Percentiles rank a stretch among this genome's conserved stretches.
phyloP scores from a whole-genome alignment of 768 basidiomycete genomes.

The Russula ochroleuca region DNA sequence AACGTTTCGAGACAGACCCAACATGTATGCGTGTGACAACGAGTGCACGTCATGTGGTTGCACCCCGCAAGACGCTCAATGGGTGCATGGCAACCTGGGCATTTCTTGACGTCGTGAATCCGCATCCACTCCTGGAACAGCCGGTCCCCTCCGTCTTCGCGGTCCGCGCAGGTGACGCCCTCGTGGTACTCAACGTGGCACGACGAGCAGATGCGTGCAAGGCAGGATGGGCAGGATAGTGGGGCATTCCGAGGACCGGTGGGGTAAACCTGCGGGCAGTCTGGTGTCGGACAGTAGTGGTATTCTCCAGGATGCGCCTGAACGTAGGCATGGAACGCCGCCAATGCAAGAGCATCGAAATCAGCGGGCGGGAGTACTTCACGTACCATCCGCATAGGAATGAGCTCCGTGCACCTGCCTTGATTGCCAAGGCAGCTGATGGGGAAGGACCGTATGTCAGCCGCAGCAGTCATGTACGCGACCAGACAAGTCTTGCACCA shows the following conservation, averaged over 20 bases:
- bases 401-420: constrained; percentile 51
- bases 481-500: constrained; percentile 65
- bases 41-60: constrained; percentile 77
- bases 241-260: constrained; percentile 45
- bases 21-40: constrained; percentile 73
- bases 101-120: constrained; percentile 63
- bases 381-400: constrained; percentile 52
- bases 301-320: constrained; percentile 58
- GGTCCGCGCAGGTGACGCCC: constrained; percentile 59
- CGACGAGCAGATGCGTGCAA: constrained; percentile 60
- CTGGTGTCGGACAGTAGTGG: constrained; percentile 73
- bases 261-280: constrained; percentile 73
- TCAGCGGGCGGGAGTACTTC: constrained; percentile 48
- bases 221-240: constrained; percentile 68
- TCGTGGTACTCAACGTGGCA: constrained; percentile 63
- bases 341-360: constrained; percentile 52
- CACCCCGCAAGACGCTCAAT: constrained; percentile 76
- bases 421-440: constrained; percentile 66
- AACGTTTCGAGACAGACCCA: constrained; percentile 78
- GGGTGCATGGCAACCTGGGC: constrained; percentile 63
- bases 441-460: constrained; percentile 60
- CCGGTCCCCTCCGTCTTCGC: constrained; percentile 45
- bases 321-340: constrained; percentile 59
- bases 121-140: constrained; percentile 63
- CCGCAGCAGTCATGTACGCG: constrained; percentile 54